These are phyloP conservation scores for Suillus occidentalis DNA, from an alignment of 768 basidiomycete species.

Conservation along the genomic window DNA sequence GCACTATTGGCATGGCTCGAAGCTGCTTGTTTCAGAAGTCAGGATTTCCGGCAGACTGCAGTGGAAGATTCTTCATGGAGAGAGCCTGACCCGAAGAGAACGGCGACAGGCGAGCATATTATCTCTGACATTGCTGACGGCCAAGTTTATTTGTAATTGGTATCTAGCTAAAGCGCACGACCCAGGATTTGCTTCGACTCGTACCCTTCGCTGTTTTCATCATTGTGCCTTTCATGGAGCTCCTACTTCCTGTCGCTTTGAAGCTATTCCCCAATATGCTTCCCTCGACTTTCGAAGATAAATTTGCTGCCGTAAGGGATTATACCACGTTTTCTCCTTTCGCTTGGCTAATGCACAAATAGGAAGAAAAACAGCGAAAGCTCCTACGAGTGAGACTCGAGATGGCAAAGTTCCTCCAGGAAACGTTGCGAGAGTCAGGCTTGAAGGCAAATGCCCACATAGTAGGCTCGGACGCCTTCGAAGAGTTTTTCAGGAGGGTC, in stretches of 20 bases:
- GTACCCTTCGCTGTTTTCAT: conserved; percentile 95
- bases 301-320: conserved; percentile 78
- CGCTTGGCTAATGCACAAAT: conserved; percentile 3
- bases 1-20: conserved; percentile 97
- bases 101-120: conserved; percentile 71
- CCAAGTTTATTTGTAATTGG: conserved; percentile 1
- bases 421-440: conserved; percentile 92
- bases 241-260: conserved; percentile 91
- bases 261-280: conserved; percentile 99
- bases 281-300: conserved; percentile 97
- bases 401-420: conserved; percentile 99
- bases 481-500: conserved; percentile 98
- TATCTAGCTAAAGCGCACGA: conserved; percentile 83
- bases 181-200: conserved; percentile 87
- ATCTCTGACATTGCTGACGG: background rate
- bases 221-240: conserved; percentile 97
- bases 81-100: conserved; percentile 88
- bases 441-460: conserved; percentile 92
- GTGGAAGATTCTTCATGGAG: conserved; percentile 91
- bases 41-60: conserved; percentile 85
- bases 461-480: conserved; percentile 93
- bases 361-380: conserved; percentile 98
- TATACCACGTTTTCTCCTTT: background rate
- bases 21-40: conserved; percentile 92
- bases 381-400: conserved; percentile 91